Evolutionary conservation across 345 rosid genomes (phyloP).

Genomic region (Bruguiera sexangula): DNA sequence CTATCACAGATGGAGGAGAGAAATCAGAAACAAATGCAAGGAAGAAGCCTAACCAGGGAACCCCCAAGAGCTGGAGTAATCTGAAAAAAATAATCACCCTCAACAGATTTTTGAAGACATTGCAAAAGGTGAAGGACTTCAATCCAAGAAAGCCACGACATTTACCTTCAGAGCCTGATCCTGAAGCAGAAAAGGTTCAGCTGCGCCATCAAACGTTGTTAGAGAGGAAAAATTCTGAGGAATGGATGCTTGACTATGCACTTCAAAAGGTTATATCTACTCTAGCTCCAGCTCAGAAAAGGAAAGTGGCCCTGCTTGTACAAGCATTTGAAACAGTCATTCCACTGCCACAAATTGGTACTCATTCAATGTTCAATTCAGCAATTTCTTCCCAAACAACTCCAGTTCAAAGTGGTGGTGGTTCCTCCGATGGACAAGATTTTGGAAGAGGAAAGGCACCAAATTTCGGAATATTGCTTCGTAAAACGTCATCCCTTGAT

Average conservation of each 20-base stretch:
- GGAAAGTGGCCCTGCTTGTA: constrained; percentile 72
- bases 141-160: constrained; percentile 41
- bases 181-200: constrained; percentile 58
- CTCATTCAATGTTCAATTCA: constrained; percentile 19
- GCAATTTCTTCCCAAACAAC: constrained; percentile 34
- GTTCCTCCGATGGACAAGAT: constrained; percentile 20
- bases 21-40: constrained; percentile 30
- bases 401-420: constrained; percentile 33
- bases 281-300: constrained; percentile 76
- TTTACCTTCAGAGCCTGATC: constrained; percentile 41
- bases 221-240: constrained; percentile 59
- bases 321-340: constrained; percentile 78
- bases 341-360: constrained; percentile 35
- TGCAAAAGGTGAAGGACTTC: constrained; percentile 58
- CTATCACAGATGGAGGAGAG: constrained; percentile 16
- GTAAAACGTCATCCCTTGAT: constrained; percentile 12
- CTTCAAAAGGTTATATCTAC: constrained; percentile 73
- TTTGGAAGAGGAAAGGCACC: constrained; percentile 19
- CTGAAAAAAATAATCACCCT: constrained; percentile 68
- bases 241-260: constrained; percentile 90
- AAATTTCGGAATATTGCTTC: constrained; percentile 13
- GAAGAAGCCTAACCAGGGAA: constrained; percentile 36
- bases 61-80: constrained; percentile 71
- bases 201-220: constrained; percentile 59
- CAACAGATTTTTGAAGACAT: constrained; percentile 71